Percentiles rank a stretch among this genome's conserved stretches.
phyloP scores from a whole-genome alignment of 2,329 filamentous ascomycete species.

The Fusarium nodosum region DNA sequence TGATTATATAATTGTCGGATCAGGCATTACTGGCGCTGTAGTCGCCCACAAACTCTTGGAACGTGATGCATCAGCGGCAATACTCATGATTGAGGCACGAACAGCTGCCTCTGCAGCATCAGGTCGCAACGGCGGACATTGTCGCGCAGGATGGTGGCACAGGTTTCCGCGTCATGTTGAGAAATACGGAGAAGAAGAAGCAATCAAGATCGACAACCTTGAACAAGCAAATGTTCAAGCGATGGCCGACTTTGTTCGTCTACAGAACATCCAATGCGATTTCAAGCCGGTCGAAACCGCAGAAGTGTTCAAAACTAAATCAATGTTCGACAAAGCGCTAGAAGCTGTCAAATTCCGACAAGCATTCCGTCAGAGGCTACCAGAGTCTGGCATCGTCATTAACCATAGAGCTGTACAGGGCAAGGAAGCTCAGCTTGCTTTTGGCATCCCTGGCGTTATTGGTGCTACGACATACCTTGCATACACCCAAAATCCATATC shows the following conservation, averaged over 20 bases:
- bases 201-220: slow-evolving; percentile 2
- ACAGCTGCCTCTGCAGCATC: slow-evolving; percentile 1
- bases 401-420: background rate
- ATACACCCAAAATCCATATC: slow-evolving; percentile 4
- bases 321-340: background rate
- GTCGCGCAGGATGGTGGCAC: slow-evolving; percentile 2
- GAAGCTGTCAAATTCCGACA: background rate
- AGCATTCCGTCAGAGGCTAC: background rate
- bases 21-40: background rate
- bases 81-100: slow-evolving; percentile 5
- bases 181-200: slow-evolving; percentile 3
- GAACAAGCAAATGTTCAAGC: slow-evolving; percentile 1
- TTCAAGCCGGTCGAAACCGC: background rate
- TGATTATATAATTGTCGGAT: background rate
- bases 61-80: background rate
- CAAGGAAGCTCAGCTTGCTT: background rate
- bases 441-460: background rate
- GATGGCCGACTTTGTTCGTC: background rate
- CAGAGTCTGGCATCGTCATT: background rate
- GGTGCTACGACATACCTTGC: background rate
- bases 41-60: background rate
- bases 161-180: background rate
- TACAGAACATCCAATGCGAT: background rate
- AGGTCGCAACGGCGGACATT: slow-evolving; percentile 5
- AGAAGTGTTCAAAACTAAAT: background rate